These are phyloP conservation scores for Ailanthus altissimus DNA, from an alignment of 345 rosid species.

Conservation along the genomic window DNA sequence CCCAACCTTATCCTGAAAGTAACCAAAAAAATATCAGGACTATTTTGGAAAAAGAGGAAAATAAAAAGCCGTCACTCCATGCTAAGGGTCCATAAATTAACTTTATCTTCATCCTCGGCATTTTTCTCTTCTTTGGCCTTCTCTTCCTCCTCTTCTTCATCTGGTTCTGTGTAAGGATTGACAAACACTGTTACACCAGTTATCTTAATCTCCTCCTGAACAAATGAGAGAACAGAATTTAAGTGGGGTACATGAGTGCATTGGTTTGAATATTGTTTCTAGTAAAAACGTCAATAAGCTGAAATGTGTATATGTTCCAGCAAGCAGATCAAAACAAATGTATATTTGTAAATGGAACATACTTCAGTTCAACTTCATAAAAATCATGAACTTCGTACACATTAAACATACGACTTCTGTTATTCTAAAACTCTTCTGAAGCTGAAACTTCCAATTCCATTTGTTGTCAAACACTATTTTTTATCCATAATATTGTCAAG, in stretches of 20 bases:
- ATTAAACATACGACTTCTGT: not conserved
- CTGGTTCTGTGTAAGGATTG: slow-evolving; percentile 79
- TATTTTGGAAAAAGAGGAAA: not conserved
- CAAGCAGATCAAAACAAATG: slow-evolving; percentile 13
- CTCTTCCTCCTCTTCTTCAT: slow-evolving; percentile 72
- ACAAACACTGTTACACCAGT: slow-evolving; percentile 69
- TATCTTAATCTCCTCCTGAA: slow-evolving; percentile 91
- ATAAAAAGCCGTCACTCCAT: not conserved
- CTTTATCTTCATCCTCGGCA: slow-evolving; percentile 62
- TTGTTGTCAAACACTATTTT: not conserved
- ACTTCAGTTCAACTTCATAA: not conserved
- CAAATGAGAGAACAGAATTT: slow-evolving; percentile 14
- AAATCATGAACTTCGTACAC: not conserved
- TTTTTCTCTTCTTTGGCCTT: slow-evolving; percentile 56
- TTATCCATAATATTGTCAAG: not conserved
- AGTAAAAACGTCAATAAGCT: not conserved
- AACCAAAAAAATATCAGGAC: slow-evolving; percentile 15
- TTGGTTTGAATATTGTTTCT: not conserved
- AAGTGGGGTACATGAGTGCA: slow-evolving; percentile 6
- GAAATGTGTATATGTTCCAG: slow-evolving; percentile 1
- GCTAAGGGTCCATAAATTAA: slow-evolving; percentile 19
- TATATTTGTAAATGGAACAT: not conserved
- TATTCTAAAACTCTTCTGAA: not conserved
- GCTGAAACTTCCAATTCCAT: not conserved
- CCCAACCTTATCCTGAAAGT: slow-evolving; percentile 72